phyloP scores from a whole-genome alignment of 163 green algal species.

The Coccomyxa subellipsoidea region DNA sequence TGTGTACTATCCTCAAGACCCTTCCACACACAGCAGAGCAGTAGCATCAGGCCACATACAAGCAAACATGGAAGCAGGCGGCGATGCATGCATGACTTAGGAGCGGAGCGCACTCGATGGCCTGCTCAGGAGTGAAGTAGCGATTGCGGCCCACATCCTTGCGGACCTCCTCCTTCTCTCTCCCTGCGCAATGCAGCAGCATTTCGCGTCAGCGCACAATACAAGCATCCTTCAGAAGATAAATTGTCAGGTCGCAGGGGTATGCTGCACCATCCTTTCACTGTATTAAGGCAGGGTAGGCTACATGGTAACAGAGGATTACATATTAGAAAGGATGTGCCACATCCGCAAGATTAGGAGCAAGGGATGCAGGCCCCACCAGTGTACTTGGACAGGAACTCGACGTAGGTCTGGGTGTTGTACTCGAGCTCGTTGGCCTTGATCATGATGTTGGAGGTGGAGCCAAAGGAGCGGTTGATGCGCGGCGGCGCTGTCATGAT shows the following conservation, averaged over 20 bases:
- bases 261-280: too few relatives aligned
- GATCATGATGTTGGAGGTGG: constrained; percentile 65
- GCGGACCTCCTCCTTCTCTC: constrained; percentile 43
- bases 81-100: too few relatives aligned
- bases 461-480: constrained; percentile 73
- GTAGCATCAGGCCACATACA: too few relatives aligned
- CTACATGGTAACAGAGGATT: too few relatives aligned
- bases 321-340: too few relatives aligned
- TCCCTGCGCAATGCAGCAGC: background rate
- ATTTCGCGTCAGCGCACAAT: background rate
- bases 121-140: constrained; percentile 74
- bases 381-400: constrained; percentile 67
- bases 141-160: constrained; percentile 53
- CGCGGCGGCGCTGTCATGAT: constrained; percentile 69
- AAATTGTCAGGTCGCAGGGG: too few relatives aligned
- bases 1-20: too few relatives aligned
- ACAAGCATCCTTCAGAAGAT: background rate
- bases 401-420: constrained; percentile 65
- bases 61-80: too few relatives aligned
- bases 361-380: constrained; percentile 19
- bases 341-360: background rate
- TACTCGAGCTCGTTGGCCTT: constrained; percentile 73
- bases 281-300: too few relatives aligned
- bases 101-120: background rate
- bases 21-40: too few relatives aligned